These are phyloP conservation scores for Amanita phalloides DNA, from an alignment of 768 basidiomycete genomes.

Conservation along the genomic window DNA sequence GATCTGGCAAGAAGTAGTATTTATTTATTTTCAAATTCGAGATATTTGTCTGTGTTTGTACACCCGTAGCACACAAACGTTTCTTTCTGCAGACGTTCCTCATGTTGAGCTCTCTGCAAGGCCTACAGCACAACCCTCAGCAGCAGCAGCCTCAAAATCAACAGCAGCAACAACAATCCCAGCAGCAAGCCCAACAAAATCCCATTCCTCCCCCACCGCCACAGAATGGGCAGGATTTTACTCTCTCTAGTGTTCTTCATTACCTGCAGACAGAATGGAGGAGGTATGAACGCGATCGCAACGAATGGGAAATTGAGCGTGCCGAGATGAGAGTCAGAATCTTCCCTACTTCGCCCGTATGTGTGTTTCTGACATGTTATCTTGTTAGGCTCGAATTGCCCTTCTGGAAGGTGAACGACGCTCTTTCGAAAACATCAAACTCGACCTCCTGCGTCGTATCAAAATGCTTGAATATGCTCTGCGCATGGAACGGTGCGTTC, in stretches of 20 bases:
- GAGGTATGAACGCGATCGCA: constrained; percentile 93
- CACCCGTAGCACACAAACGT: neutral
- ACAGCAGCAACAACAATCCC: constrained; percentile 39
- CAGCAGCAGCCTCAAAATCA: constrained; percentile 59
- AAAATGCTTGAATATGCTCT: constrained; percentile 99
- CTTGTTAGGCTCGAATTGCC: constrained; percentile 82
- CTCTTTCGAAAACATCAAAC: constrained; percentile 94
- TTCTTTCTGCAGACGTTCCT: constrained; percentile 19
- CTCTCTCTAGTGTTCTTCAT: constrained; percentile 89
- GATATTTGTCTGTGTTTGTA: constrained; percentile 32
- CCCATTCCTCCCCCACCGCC: constrained; percentile 66
- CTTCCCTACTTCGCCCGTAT: constrained; percentile 10
- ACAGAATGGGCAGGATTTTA: constrained; percentile 86
- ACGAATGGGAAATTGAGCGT: constrained; percentile 99
- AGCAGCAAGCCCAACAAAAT: constrained; percentile 44
- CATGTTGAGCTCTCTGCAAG: constrained; percentile 68
- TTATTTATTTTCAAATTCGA: constrained; percentile 3
- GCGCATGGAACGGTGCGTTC: constrained; percentile 82
- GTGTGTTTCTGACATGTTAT: constrained; percentile 18
- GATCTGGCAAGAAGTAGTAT: constrained; percentile 63
- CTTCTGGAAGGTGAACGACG: constrained; percentile 94
- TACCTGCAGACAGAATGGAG: constrained; percentile 98
- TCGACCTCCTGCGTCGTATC: constrained; percentile 91
- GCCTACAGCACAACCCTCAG: constrained; percentile 44
- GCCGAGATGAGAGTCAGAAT: constrained; percentile 93